Evolutionary conservation across 257 asterid genomes (phyloP), one percentile per base, ranked within the genome.

Genomic region (Scutellaria minor): DNA sequence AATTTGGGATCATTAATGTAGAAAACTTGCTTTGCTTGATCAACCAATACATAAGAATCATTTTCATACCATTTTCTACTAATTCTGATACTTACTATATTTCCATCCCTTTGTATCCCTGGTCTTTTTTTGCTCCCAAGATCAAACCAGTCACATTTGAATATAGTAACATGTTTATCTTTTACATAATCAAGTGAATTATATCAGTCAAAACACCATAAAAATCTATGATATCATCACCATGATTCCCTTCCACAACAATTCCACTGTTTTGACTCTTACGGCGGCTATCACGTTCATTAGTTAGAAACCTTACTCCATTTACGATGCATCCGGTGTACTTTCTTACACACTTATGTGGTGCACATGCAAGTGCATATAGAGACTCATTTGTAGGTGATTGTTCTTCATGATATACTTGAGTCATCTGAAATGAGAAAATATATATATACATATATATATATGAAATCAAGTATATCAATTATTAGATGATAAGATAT

Each of bases 141-240:
- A 59, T 59, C 65, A 59, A 59, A 59, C 65, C 46, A 59, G 1
- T 35, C 65, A 45, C 13, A 45, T 45, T 45, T 45, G 10, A 45
- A 45, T 45, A 45, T 9, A 9, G 13, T 45, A 6, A 45, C 10
- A 45, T 8, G 50, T 2, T 45, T 24, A 45, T 45, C 50, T 12
- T 45, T 11, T 35, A 24, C 27, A 24, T 24, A 24, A 24, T 24
- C 1, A 24, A 24, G 27, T 24, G 27, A 24, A 24, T 24, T 24
- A 24, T 24, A 24, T 24, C 27, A 24, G 1, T 24, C 27, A 24
- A 24, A 24, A 24, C 1, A 24, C 27, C 27, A 53, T 15, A 57
- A 55, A 55, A 55, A 55, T 55, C 39, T 18, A 55, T 18, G 9
- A 0, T 8, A 20, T 55, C 61, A 6, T 22, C 61, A 18, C 39